Percentiles rank a stretch among this genome's conserved stretches.
Evolutionary conservation across 2,329 filamentous ascomycete species (phyloP).

Genomic region (Arthrobotrys pseudoclavata): DNA sequence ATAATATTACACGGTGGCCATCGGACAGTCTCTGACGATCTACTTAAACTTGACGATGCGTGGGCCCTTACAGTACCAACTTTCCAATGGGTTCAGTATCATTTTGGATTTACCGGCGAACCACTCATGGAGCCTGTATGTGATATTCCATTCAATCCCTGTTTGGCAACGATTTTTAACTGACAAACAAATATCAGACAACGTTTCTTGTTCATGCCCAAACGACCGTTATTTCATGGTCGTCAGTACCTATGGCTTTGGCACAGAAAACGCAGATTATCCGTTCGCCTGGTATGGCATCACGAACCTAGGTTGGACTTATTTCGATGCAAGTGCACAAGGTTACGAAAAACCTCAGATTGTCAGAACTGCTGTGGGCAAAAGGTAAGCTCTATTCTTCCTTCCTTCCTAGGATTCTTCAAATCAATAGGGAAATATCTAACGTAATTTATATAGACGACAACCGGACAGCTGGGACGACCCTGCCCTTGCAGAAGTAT

Average conservation of each 20-base stretch:
- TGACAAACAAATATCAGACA: background rate
- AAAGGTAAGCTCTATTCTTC: conserved; percentile 5
- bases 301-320: conserved; percentile 3
- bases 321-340: conserved; percentile 26
- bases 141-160: background rate
- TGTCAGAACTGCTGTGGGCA: conserved; percentile 34
- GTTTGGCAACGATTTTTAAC: background rate
- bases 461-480: conserved; percentile 36
- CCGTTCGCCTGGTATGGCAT: conserved; percentile 42
- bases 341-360: conserved; percentile 43
- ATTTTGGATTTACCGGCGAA: conserved; percentile 34
- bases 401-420: no score
- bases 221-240: conserved; percentile 47
- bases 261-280: conserved; percentile 22
- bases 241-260: conserved; percentile 41
- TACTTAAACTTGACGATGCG: conserved; percentile 35
- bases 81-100: conserved; percentile 52
- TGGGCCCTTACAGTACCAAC: conserved; percentile 51
- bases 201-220: conserved; percentile 44
- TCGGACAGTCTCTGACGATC: conserved; percentile 27
- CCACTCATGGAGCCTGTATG: conserved; percentile 34
- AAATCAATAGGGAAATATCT: background rate
- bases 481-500: conserved; percentile 32
- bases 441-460: conserved; percentile 3
- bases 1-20: conserved; percentile 45